Base-by-base conservation (phyloP, 495 filamentous ascomycete species). In the Aspergillus sclerotiicarbonarius region DNA sequence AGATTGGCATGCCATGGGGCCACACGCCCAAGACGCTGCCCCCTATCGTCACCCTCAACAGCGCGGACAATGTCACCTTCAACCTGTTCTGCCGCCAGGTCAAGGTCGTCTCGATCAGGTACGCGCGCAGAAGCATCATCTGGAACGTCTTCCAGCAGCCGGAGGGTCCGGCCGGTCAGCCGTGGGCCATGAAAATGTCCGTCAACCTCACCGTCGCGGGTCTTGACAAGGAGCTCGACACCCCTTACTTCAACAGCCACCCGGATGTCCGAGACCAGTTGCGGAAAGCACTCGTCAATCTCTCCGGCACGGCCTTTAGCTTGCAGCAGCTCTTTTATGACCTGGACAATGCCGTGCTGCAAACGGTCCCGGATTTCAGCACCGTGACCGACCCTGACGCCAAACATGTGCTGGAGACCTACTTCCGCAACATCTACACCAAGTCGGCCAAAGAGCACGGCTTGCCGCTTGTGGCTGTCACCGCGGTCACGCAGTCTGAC, bases 311-410 rank as follows among this genome's bases (percentile, higher is more conserved):
- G 3, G 56, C 56, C 21, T 59, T 59, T 45, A 59, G 57, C 25
- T 32, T 59, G 6, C 41, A 59, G 43, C 57, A 59, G 44, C 31
- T 59, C 15, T 12, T 59, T 13, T 54, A 54, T 39, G 51, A 59
- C 30, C 51, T 59, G 18, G 51, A 54, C 15, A 59, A 59, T 21
- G 51, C 57, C 51, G 19, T 33, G 19, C 15, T 49, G 15, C 43
- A 59, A n/a, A 54, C 1, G 18, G 32, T 37, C 32, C 31, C 32
- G 3, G 8, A 18, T 9, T 59, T 54, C 19, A 13, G 30, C n/a
- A 29, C 10, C 29, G 31, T 48, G 6, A 18, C n/a, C 2, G n/a
- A 8, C 4, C 21, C 35, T 4, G 18, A 49, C 18, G 56, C 56
- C 0, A 16, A 44, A 8, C 5, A 7, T 13, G 44, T 58, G 8